Evolutionary conservation across 371 early-diverging fungal species (phyloP).

Genomic region (Parasitella parasitica): DNA sequence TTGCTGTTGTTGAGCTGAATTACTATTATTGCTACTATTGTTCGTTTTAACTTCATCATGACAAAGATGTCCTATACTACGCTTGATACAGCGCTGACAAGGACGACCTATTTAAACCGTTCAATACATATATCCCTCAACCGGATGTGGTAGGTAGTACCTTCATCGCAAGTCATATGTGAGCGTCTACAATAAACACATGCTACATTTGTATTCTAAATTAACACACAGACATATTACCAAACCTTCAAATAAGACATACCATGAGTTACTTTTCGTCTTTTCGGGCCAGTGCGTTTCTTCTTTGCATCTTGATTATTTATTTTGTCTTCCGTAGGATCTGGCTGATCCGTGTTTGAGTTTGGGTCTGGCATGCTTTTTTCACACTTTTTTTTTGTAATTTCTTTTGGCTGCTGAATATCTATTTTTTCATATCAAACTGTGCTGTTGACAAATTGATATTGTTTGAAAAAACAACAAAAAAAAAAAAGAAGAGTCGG

Average conservation of each 20-base stretch:
- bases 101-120: constrained; percentile 73
- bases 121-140: not conserved
- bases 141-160: no score
- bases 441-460: not conserved
- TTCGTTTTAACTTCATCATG: constrained; percentile 74
- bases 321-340: constrained; percentile 17
- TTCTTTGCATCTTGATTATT: constrained; percentile 41
- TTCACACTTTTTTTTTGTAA: no score
- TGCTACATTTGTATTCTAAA: constrained; percentile 39
- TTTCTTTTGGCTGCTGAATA: not conserved
- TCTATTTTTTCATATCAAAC: not conserved
- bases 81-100: constrained; percentile 91
- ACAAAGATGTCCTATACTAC: constrained; percentile 90
- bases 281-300: constrained; percentile 66
- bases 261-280: constrained; percentile 77
- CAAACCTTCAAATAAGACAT: constrained; percentile 6
- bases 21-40: constrained; percentile 16
- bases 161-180: constrained; percentile 86
- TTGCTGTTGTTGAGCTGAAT: not conserved
- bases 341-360: constrained; percentile 6
- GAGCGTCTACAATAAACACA: constrained; percentile 85
- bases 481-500: not conserved
- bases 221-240: no score
- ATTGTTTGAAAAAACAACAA: not conserved
- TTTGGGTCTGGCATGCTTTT: constrained; percentile 15